Evolutionary conservation across 2,329 filamentous ascomycete genomes (phyloP).

Genomic region (Arachnomyces sp.): DNA sequence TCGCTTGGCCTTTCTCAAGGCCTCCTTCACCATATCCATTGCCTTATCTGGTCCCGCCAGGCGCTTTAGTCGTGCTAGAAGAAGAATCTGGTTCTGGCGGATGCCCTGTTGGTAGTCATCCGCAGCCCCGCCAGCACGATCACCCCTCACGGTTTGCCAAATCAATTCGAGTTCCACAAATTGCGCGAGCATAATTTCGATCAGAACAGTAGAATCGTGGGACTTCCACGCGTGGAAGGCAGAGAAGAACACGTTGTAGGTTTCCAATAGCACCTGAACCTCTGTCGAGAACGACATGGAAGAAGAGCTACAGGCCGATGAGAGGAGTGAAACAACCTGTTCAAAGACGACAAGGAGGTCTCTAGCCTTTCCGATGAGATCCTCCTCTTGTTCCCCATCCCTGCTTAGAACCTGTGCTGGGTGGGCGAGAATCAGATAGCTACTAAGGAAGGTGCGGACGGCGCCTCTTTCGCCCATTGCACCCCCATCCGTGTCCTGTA

Average conservation of each 20-base stretch:
- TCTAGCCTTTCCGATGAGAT: conserved; percentile 52
- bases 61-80: conserved; percentile 54
- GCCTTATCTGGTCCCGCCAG: conserved; percentile 54
- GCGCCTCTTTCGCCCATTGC: conserved; percentile 42
- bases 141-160: conserved; percentile 59
- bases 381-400: conserved; percentile 54
- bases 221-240: conserved; percentile 59
- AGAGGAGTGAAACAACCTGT: conserved; percentile 42
- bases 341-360: conserved; percentile 52
- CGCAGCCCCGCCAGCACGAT: conserved; percentile 52
- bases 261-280: conserved; percentile 44
- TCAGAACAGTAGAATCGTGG: conserved; percentile 52
- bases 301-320: conserved; percentile 30
- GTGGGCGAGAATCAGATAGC: conserved; percentile 55
- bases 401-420: conserved; percentile 52
- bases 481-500: conserved; percentile 45
- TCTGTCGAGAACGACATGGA: conserved; percentile 37
- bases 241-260: conserved; percentile 51
- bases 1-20: conserved; percentile 51
- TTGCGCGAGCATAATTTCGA: conserved; percentile 59
- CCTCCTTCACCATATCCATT: conserved; percentile 51
- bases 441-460: conserved; percentile 55
- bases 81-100: conserved; percentile 55
- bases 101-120: conserved; percentile 59
- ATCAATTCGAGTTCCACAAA: conserved; percentile 60